Conservation (phyloP, 2,329 filamentous ascomycete genomes). For the Ascochyta lentis region DNA sequence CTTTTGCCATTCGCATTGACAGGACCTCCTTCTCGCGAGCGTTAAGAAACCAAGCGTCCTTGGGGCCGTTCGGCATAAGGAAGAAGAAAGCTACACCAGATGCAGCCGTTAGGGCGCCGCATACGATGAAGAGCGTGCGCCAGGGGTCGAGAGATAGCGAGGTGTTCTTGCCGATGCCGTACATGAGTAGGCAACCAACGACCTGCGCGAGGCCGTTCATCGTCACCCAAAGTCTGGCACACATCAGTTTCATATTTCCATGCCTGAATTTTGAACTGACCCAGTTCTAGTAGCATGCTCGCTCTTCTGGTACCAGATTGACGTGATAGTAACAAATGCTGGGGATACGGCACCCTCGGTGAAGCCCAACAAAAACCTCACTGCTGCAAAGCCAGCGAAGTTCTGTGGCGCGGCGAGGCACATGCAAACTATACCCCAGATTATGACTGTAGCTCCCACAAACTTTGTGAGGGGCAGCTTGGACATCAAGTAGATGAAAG, state of each 20-base stretch:
- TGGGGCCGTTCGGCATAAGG: constrained; percentile 56
- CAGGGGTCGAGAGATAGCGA: constrained; percentile 53
- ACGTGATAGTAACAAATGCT: constrained; percentile 56
- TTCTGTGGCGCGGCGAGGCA: constrained; percentile 38
- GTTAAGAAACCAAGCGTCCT: constrained; percentile 59
- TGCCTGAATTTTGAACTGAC: constrained; percentile 3
- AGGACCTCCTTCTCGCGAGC: constrained; percentile 53
- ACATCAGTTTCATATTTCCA: background rate
- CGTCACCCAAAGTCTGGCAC: constrained; percentile 50
- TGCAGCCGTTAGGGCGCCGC: constrained; percentile 55
- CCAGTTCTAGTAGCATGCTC: constrained; percentile 35
- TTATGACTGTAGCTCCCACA: constrained; percentile 53
- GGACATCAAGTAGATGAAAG: constrained; percentile 61
- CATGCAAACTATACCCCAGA: too few species aligned
- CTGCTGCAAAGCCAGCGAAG: constrained; percentile 49
- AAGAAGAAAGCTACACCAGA: constrained; percentile 56
- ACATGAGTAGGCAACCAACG: constrained; percentile 57
- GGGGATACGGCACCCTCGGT: constrained; percentile 55
- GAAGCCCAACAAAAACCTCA: constrained; percentile 52
- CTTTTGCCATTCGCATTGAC: constrained; percentile 45
- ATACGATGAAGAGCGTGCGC: constrained; percentile 59
- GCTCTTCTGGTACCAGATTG: constrained; percentile 37
- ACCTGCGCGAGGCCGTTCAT: constrained; percentile 58
- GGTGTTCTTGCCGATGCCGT: constrained; percentile 55
- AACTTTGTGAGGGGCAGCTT: constrained; percentile 58